Conservation (phyloP, 352 stramenopile genomes). For the Pythium sp. region DNA sequence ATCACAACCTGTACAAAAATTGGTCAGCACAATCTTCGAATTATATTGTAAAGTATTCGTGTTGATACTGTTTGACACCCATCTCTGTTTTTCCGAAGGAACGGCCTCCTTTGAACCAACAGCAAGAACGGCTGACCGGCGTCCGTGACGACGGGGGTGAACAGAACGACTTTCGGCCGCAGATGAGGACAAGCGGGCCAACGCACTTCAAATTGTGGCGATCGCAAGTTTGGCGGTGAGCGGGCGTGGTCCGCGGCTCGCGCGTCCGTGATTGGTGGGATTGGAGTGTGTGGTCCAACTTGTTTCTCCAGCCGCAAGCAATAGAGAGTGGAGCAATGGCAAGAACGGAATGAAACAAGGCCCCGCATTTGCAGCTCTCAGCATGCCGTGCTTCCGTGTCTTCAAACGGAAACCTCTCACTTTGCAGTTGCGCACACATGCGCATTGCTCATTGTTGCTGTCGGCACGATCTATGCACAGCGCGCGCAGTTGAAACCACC, state of each 20-base stretch:
- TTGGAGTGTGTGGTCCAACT: background rate
- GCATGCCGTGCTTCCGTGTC: background rate
- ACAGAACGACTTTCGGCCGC: background rate
- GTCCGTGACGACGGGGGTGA: background rate
- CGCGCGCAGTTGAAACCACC: background rate
- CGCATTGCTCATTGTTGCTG: background rate
- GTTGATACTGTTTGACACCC: no score
- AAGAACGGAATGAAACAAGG: no score
- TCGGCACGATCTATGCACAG: background rate
- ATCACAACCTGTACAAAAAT: no score
- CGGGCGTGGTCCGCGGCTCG: background rate
- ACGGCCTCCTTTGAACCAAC: no score
- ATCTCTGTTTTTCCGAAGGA: no score
- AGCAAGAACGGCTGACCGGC: no score
- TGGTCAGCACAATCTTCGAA: no score
- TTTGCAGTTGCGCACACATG: background rate
- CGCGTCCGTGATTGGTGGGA: background rate
- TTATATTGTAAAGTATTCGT: no score
- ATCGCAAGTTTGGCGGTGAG: background rate
- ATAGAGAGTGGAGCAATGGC: background rate
- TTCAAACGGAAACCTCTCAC: background rate
- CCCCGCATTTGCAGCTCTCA: background rate
- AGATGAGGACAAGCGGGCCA: background rate
- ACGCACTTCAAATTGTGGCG: background rate
- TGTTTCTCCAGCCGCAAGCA: no score